phyloP scores from a whole-genome alignment of 805 yeast species.

The Ogataea paraovalis region DNA sequence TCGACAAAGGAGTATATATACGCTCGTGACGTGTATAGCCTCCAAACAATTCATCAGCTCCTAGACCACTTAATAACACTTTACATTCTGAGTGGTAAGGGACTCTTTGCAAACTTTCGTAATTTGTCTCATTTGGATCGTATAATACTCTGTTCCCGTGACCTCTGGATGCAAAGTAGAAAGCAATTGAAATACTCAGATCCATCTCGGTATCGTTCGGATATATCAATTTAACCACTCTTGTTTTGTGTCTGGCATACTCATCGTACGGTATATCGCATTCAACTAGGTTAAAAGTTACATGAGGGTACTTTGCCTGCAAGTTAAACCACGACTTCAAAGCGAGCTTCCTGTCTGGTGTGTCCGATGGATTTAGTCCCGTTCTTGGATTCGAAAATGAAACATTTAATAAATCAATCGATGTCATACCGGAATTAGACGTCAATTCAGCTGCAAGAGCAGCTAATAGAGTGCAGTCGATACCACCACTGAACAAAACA shows the following conservation, averaged over 20 bases:
- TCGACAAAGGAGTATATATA: constrained; percentile 35
- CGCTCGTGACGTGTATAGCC: constrained; percentile 86
- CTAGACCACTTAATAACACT: constrained; percentile 86
- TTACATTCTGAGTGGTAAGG: constrained; percentile 51
- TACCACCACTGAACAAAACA: constrained; percentile 87
- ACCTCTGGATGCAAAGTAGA: constrained; percentile 81
- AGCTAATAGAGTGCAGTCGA: constrained; percentile 85
- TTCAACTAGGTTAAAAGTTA: constrained; percentile 55
- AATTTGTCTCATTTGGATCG: constrained; percentile 13
- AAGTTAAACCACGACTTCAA: constrained; percentile 56
- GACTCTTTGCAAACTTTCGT: constrained; percentile 8
- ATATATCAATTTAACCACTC: constrained; percentile 64
- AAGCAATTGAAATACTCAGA: constrained; percentile 90
- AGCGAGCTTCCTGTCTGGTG: constrained; percentile 85
- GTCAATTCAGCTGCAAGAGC: constrained; percentile 38
- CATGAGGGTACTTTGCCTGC: constrained; percentile 36
- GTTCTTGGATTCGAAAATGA: constrained; percentile 91
- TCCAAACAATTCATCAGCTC: constrained; percentile 96
- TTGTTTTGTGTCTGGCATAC: constrained; percentile 46
- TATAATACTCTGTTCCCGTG: constrained; percentile 31
- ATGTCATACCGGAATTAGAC: constrained; percentile 25
- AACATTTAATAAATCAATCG: constrained; percentile 80
- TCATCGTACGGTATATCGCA: constrained; percentile 69
- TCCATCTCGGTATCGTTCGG: constrained; percentile 95
- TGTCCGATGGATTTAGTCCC: constrained; percentile 48